Evolutionary conservation across 306 rosid species (phyloP), one percentile per base, ranked within the genome.

Genomic region (Medicago lupulina): DNA sequence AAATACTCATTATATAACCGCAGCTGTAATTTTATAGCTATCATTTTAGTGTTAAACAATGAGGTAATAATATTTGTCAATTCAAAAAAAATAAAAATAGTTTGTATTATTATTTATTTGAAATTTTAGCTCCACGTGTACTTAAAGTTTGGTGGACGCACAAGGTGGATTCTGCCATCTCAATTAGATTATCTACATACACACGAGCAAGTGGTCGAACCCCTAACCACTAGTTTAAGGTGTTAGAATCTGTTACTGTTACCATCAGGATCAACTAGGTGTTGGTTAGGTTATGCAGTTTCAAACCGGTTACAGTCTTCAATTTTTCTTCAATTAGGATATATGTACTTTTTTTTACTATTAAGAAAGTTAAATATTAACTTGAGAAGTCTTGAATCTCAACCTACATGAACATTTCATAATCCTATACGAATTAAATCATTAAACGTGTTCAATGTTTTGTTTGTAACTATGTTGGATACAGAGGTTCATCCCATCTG

Each of bases 401-500:
- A 17, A 53, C 12, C 9, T 17, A 53, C 5, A 53, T 8, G 59
- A 53, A 6, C 19, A 6, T 47, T 47, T 10, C 9, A 50, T 15
- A 6, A 50, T 15, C 19, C 19, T n/a, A 50, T 0, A 2, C 7
- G 57, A 50, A 50, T 50, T 50, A 1, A 21, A 50, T 55, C 44
- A 10, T 58, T 64, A 59, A 43, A 54, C 34, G 55, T 61, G 75
- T 23, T 68, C 17, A 70, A 70, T 74, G 75, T 74, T 63, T 34
- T 9, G 4, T 28, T 72, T 72, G 19, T 51, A 46, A 18, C 23
- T 81, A 21, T 78, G 66, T 69, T 58, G 65, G 15, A 3, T 73
- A 74, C 87, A 91, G 93, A 89, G 93, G 79, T 93, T 93, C 63
- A 70, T 89, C 70, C 96, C 93, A 15, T 83, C 96, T 19, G 97